These are phyloP conservation scores for Camelina sativa DNA, from an alignment of 345 rosid genomes.

Conservation along the genomic window DNA sequence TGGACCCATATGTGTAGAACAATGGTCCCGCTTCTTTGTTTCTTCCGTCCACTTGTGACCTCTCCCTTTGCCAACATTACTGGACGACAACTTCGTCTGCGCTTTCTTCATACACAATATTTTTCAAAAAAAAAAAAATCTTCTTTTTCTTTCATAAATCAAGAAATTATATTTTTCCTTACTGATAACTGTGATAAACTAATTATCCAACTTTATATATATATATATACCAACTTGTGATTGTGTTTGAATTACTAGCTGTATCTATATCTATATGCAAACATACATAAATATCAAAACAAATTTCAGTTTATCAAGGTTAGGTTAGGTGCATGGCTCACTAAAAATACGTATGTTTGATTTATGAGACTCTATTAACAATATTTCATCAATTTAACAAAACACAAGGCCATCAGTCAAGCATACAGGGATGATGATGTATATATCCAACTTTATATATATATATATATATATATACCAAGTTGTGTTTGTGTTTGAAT, in stretches of 20 bases:
- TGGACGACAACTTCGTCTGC: slow-evolving; percentile 36
- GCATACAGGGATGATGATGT: too few relatives aligned
- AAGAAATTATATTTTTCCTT: neutral
- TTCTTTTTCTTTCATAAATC: too few relatives aligned
- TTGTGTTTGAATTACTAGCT: slow-evolving; percentile 18
- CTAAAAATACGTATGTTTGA: too few relatives aligned
- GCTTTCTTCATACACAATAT: slow-evolving; percentile 17
- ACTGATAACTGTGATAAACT: neutral
- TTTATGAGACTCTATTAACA: too few relatives aligned
- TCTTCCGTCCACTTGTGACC: slow-evolving; percentile 46
- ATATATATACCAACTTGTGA: neutral
- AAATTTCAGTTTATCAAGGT: too few relatives aligned
- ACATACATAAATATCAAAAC: neutral
- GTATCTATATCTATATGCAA: neutral
- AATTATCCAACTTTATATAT: neutral
- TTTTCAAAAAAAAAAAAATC: neutral
- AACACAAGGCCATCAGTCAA: too few relatives aligned
- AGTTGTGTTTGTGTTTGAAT: slow-evolving; percentile 11
- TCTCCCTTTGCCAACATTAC: slow-evolving; percentile 39
- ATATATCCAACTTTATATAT: neutral
- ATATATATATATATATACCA: too few relatives aligned
- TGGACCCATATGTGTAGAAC: slow-evolving; percentile 8
- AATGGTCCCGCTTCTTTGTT: slow-evolving; percentile 42
- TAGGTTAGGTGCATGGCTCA: too few relatives aligned
- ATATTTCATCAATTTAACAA: too few relatives aligned